Evolutionary conservation across 108 stramenopile genomes (phyloP), one percentile per base, ranked within the genome.

Genomic region (Pseudonitzschia pungens): DNA sequence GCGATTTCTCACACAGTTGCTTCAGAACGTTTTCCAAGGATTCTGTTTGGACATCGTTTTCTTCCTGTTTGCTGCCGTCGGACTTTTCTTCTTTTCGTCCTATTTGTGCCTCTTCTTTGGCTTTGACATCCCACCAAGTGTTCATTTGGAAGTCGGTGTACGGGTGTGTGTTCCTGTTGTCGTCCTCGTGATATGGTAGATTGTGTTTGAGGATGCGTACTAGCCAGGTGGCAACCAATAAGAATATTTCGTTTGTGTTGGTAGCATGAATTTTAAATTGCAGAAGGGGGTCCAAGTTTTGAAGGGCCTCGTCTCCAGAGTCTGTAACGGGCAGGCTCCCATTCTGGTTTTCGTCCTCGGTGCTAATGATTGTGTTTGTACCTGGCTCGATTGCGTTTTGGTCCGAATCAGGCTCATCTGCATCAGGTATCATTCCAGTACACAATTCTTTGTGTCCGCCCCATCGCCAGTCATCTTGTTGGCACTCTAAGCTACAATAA

Each of bases 51-150:
- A 62, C 36, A 36, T 71, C 53, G 26, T 31, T 58, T 16, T 31
- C 9, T n/a, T 51, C 4, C 6, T 36, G 36, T 36, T 36, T 36
- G 36, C 6, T 36, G 6, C 6, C 36, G 36, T 36, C 36, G 36
- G 2, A n/a, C n/a, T 6, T 2, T 36, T 36, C 9, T 48, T 48
- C 5, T 18, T 11, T 1, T 48, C 14, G 45, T 48, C 14, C 18
- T 14, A 4, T 11, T 48, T 3, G n/a, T 72, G 14, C 62, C 11
- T 68, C 40, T 36, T 74, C 68, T 20, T 68, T 20, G 0, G 83
- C 70, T 58, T 69, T 81, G 0, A 89, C 85, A 2, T 86, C 81
- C 87, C 85, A 86, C 87, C 87, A 89, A 14, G 85, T 77, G 15
- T 77, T 77, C 83, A 86, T 76, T 16, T 45, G 66, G 64, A 89